Evolutionary conservation across 2,329 filamentous ascomycete species (phyloP).

Genomic region (Balansia obtecta): DNA sequence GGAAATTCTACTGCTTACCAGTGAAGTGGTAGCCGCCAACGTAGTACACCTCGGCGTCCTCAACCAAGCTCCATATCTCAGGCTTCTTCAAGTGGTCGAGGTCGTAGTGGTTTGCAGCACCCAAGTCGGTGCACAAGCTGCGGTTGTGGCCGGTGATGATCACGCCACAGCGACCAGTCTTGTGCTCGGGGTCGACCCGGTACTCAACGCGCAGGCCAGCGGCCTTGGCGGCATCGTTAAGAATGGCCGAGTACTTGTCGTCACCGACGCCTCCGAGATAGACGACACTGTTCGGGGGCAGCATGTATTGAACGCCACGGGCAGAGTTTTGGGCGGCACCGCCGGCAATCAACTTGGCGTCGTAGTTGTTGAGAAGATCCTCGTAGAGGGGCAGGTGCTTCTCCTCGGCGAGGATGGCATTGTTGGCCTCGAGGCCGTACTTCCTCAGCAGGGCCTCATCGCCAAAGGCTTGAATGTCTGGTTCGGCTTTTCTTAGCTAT

Average conservation of each 20-base stretch:
- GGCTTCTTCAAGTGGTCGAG: constrained; percentile 83
- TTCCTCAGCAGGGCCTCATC: constrained; percentile 78
- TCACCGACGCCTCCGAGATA: constrained; percentile 90
- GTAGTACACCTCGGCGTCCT: constrained; percentile 82
- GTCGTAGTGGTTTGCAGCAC: constrained; percentile 94
- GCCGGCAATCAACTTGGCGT: constrained; percentile 89
- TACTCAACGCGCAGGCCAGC: constrained; percentile 92
- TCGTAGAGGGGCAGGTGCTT: constrained; percentile 87
- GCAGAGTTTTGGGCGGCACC: constrained; percentile 97
- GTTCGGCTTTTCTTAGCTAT: neutral
- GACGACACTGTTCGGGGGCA: constrained; percentile 77
- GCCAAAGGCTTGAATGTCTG: constrained; percentile 84
- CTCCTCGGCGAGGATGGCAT: constrained; percentile 90
- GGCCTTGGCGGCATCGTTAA: constrained; percentile 73
- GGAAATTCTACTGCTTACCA: constrained; percentile 21
- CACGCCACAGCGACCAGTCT: constrained; percentile 89
- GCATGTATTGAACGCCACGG: constrained; percentile 90
- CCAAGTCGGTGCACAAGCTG: constrained; percentile 88
- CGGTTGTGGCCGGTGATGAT: constrained; percentile 96
- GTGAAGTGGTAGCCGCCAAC: constrained; percentile 97
- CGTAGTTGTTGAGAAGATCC: constrained; percentile 82
- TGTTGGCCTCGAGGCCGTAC: constrained; percentile 89
- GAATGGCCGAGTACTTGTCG: constrained; percentile 88
- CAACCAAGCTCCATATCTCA: constrained; percentile 82
- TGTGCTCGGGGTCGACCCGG: constrained; percentile 70